Percentiles rank a stretch among this genome's conserved stretches.
Evolutionary conservation across 2,329 filamentous ascomycete genomes (phyloP).

Genomic region (Byssochlamys sp.): DNA sequence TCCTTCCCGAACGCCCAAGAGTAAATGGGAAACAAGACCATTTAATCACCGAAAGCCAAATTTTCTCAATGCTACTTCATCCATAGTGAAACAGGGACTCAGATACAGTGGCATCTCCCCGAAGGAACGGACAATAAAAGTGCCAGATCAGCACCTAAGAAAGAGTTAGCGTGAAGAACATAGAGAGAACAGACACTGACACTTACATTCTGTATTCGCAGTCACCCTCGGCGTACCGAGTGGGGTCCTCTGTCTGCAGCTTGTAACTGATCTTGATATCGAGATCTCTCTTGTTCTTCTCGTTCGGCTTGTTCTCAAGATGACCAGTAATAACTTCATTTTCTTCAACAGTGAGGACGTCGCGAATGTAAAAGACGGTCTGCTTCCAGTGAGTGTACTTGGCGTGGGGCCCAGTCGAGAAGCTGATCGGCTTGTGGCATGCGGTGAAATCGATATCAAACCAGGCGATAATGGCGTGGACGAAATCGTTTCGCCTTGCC

Average conservation of each 20-base stretch:
- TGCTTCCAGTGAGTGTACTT: constrained; percentile 99
- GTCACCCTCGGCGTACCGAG: constrained; percentile 56
- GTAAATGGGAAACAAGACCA: constrained; percentile 11
- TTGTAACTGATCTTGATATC: constrained; percentile 82
- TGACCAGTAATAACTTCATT: constrained; percentile 68
- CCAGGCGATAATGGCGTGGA: constrained; percentile 94
- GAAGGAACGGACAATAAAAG: constrained; percentile 2
- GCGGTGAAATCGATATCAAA: constrained; percentile 98
- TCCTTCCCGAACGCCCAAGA: constrained; percentile 28
- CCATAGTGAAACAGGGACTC: neutral
- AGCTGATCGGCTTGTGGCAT: constrained; percentile 94
- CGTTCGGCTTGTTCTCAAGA: constrained; percentile 76
- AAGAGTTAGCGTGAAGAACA: constrained; percentile 14
- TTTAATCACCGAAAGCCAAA: constrained; percentile 16
- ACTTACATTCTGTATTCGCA: constrained; percentile 66
- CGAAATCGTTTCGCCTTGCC: constrained; percentile 79
- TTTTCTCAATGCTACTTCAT: constrained; percentile 19
- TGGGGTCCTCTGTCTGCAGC: constrained; percentile 65
- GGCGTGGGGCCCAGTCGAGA: constrained; percentile 93
- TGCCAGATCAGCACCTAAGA: constrained; percentile 20
- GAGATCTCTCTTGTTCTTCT: constrained; percentile 87
- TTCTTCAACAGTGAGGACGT: constrained; percentile 82
- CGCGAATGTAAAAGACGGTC: constrained; percentile 93
- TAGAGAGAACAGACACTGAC: neutral
- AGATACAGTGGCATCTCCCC: neutral